Percentiles rank a stretch among this genome's conserved stretches.
Evolutionary conservation across 1,284 basidiomycete species (phyloP).

Genomic region (Prillingera fragicola): DNA sequence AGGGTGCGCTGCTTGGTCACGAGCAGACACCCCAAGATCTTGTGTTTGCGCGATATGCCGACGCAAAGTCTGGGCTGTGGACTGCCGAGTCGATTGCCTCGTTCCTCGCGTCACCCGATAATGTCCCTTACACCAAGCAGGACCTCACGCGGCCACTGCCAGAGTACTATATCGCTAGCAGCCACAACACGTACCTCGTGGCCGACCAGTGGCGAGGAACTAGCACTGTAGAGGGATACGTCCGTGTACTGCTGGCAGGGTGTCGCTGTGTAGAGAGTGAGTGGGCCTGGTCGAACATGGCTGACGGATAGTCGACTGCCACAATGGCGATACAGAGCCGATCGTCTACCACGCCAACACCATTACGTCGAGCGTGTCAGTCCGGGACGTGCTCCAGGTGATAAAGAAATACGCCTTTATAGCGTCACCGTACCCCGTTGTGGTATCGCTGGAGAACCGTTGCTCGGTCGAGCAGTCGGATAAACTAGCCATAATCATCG

Average conservation of each 20-base stretch:
- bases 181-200: constrained; percentile 96
- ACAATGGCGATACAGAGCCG: constrained; percentile 78
- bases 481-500: constrained; percentile 71
- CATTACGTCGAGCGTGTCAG: constrained; percentile 76
- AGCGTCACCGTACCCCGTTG: constrained; percentile 86
- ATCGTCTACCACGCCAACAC: constrained; percentile 89
- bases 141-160: constrained; percentile 76
- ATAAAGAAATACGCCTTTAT: constrained; percentile 91
- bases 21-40: too few species aligned
- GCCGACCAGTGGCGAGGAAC: constrained; percentile 90
- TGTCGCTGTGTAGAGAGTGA: constrained; percentile 87
- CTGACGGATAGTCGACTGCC: constrained; percentile 73
- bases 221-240: constrained; percentile 93
- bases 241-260: constrained; percentile 80
- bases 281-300: constrained; percentile 37
- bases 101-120: constrained; percentile 68
- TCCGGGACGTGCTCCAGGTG: constrained; percentile 78
- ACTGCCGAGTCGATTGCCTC: constrained; percentile 53
- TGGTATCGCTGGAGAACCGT: constrained; percentile 92
- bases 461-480: constrained; percentile 79
- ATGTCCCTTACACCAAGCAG: constrained; percentile 54
- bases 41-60: constrained; percentile 26
- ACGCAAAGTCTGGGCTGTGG: constrained; percentile 22
- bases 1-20: too few species aligned
- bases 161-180: constrained; percentile 88